phyloP scores from a whole-genome alignment of 1,139 yeast species.

The Zygosaccharomyces sapae region DNA sequence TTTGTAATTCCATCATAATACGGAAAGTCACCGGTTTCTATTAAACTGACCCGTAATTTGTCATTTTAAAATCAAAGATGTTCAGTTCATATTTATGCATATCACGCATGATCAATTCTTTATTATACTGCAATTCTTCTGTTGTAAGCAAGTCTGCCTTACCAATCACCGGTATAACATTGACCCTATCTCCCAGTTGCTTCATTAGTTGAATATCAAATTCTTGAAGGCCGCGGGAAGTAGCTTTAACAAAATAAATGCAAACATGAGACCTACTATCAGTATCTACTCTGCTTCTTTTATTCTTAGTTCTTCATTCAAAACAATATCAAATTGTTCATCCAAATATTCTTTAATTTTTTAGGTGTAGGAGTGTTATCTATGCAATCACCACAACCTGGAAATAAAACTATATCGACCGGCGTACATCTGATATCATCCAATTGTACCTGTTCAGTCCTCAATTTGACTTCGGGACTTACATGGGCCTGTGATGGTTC shows the following conservation, averaged over 20 bases:
- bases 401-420: slow-evolving; percentile 42
- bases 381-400: slow-evolving; percentile 46
- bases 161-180: slow-evolving; percentile 54
- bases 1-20: slow-evolving; percentile 6
- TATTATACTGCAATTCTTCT: slow-evolving; percentile 45
- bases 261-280: slow-evolving; percentile 65
- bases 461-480: slow-evolving; percentile 30
- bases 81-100: slow-evolving; percentile 45
- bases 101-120: slow-evolving; percentile 43
- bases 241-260: slow-evolving; percentile 56
- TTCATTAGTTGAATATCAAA: slow-evolving; percentile 49
- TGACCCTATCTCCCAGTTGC: slow-evolving; percentile 47
- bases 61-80: slow-evolving; percentile 48
- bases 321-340: slow-evolving; percentile 50
- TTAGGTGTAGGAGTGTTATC: slow-evolving; percentile 35
- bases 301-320: slow-evolving; percentile 60
- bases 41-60: slow-evolving; percentile 33
- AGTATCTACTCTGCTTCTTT: slow-evolving; percentile 49
- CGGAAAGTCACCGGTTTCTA: slow-evolving; percentile 27
- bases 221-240: slow-evolving; percentile 50
- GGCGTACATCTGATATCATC: slow-evolving; percentile 42
- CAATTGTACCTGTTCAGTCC: slow-evolving; percentile 32
- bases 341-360: slow-evolving; percentile 52
- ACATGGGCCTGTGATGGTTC: slow-evolving; percentile 27
- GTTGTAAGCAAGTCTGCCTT: slow-evolving; percentile 56